phyloP scores from a whole-genome alignment of 371 early-diverging fungal genomes.

The Neoconidiobolus thromboides region DNA sequence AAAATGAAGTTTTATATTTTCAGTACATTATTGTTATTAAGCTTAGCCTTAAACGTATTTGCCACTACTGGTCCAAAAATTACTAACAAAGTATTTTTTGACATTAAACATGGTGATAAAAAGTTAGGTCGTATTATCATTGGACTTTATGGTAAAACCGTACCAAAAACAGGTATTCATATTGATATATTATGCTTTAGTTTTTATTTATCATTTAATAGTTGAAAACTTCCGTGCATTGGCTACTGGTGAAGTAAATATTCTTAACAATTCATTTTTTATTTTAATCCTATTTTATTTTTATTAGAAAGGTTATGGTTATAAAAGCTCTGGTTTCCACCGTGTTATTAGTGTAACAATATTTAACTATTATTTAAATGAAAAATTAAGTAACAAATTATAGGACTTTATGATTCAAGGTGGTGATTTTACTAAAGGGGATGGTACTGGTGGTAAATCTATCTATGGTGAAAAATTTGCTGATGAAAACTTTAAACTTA shows the following conservation, averaged over 20 bases:
- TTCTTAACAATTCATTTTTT: not conserved
- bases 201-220: not conserved
- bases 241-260: slow-evolving; percentile 40
- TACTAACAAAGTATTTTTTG: slow-evolving; percentile 3
- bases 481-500: slow-evolving; percentile 68
- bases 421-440: slow-evolving; percentile 58
- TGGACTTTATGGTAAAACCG: slow-evolving; percentile 29
- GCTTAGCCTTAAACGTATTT: too few relatives aligned
- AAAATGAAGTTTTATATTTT: too few relatives aligned
- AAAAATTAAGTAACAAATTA: not conserved
- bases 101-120: slow-evolving; percentile 1
- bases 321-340: slow-evolving; percentile 76
- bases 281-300: not conserved
- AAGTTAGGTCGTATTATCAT: slow-evolving; percentile 4
- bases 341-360: slow-evolving; percentile 36
- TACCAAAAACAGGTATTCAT: slow-evolving; percentile 55
- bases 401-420: slow-evolving; percentile 58
- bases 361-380: not conserved
- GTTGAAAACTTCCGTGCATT: slow-evolving; percentile 78
- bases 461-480: slow-evolving; percentile 63
- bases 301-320: slow-evolving; percentile 43
- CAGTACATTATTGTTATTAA: too few relatives aligned
- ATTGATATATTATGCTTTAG: not conserved
- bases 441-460: slow-evolving; percentile 77
- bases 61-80: not conserved